Evolutionary conservation across 805 yeast species (phyloP).

Genomic region (Cyberlindnera petersonii): DNA sequence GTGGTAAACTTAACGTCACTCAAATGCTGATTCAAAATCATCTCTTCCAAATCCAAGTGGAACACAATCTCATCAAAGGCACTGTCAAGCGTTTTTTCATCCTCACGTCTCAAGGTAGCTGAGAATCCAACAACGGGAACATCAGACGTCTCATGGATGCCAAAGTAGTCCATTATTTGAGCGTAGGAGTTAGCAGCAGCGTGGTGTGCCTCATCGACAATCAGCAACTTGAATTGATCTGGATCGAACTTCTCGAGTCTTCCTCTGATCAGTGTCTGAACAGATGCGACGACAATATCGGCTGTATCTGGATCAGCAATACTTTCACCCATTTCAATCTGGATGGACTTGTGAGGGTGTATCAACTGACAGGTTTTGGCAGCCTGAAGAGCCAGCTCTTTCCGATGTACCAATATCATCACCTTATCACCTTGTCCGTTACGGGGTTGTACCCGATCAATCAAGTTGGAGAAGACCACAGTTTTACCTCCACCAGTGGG

Average conservation of each 20-base stretch:
- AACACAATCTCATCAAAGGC: conserved; percentile 73
- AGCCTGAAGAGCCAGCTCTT: conserved; percentile 76
- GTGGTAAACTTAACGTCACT: conserved; percentile 64
- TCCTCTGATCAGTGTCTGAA: conserved; percentile 54
- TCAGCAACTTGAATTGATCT: conserved; percentile 59
- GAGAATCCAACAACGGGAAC: conserved; percentile 77
- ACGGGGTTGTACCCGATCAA: conserved; percentile 39
- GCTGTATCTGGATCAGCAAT: conserved; percentile 37
- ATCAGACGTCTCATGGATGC: conserved; percentile 31
- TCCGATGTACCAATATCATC: conserved; percentile 74
- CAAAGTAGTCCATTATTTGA: conserved; percentile 54
- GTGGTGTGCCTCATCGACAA: conserved; percentile 92
- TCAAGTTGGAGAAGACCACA: conserved; percentile 61
- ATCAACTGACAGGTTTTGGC: conserved; percentile 40
- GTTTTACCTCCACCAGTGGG: conserved; percentile 98
- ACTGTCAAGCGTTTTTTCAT: conserved; percentile 51
- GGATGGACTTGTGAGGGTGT: conserved; percentile 51
- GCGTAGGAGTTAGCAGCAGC: conserved; percentile 70
- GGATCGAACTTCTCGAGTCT: conserved; percentile 56
- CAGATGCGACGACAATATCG: conserved; percentile 75
- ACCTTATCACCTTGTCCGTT: conserved; percentile 32
- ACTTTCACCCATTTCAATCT: conserved; percentile 63
- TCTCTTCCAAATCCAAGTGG: conserved; percentile 57
- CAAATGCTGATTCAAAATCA: conserved; percentile 67
- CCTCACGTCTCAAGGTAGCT: conserved; percentile 82